These are phyloP conservation scores for Exophiala lecanii-corni DNA, from an alignment of 2,329 filamentous ascomycete species.

Conservation along the genomic window DNA sequence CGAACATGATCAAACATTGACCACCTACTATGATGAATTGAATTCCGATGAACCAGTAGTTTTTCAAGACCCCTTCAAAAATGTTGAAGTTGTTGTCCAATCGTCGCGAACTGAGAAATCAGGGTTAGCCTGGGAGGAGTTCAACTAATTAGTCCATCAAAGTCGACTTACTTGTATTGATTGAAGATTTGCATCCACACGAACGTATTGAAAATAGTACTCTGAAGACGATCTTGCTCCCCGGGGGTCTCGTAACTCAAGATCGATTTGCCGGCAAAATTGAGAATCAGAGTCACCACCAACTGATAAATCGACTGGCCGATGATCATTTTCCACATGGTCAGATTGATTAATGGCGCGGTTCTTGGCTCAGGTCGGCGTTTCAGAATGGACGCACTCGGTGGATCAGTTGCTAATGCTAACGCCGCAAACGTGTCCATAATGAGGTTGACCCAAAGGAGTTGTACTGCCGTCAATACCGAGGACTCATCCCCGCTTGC, in stretches of 20 bases:
- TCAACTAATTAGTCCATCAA: no score
- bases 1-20: slow-evolving; percentile 55
- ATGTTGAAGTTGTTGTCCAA: slow-evolving; percentile 61
- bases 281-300: slow-evolving; percentile 33
- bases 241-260: slow-evolving; percentile 45
- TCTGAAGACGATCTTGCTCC: slow-evolving; percentile 48
- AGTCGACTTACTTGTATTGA: slow-evolving; percentile 50
- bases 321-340: slow-evolving; percentile 41
- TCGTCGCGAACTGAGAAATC: slow-evolving; percentile 47
- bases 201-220: slow-evolving; percentile 65
- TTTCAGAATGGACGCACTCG: slow-evolving; percentile 51
- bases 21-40: slow-evolving; percentile 54
- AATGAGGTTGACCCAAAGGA: slow-evolving; percentile 64
- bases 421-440: slow-evolving; percentile 63
- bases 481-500: slow-evolving; percentile 50
- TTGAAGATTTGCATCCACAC: slow-evolving; percentile 73
- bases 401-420: slow-evolving; percentile 58
- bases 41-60: slow-evolving; percentile 56
- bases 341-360: slow-evolving; percentile 39
- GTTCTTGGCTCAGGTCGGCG: slow-evolving; percentile 42
- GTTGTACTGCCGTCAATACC: slow-evolving; percentile 59
- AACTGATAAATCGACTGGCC: slow-evolving; percentile 38
- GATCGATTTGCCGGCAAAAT: slow-evolving; percentile 57
- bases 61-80: slow-evolving; percentile 53
- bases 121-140: slow-evolving; percentile 1